Evolutionary conservation across 78 protist genomes (phyloP).

Genomic region (Mantamonas sphyraenae): DNA sequence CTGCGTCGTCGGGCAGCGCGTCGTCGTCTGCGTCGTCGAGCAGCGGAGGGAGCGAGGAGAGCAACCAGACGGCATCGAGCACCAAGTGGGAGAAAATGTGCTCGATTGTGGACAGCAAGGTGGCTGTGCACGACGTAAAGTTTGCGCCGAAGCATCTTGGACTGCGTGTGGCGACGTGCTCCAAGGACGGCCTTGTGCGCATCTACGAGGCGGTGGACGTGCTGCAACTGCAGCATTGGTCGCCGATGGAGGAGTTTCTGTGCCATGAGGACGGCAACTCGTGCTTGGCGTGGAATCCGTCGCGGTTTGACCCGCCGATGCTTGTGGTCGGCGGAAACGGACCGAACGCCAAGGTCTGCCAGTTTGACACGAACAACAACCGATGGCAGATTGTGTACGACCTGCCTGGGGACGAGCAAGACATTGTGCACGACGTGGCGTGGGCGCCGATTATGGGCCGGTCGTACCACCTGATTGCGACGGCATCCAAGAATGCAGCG

Average conservation of each 20-base stretch:
- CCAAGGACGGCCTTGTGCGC: slow-evolving; percentile 68
- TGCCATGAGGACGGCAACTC: slow-evolving; percentile 13
- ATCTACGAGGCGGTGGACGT: slow-evolving; percentile 85
- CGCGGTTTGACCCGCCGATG: slow-evolving; percentile 36
- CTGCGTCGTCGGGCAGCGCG: not conserved
- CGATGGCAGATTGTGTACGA: slow-evolving; percentile 21
- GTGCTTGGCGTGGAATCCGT: slow-evolving; percentile 77
- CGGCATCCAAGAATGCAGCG: slow-evolving; percentile 53
- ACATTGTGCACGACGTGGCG: slow-evolving; percentile 40
- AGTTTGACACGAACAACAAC: slow-evolving; percentile 24
- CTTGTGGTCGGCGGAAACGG: slow-evolving; percentile 66
- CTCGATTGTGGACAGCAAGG: slow-evolving; percentile 52
- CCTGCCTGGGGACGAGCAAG: slow-evolving; percentile 18
- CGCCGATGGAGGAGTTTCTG: slow-evolving; percentile 34
- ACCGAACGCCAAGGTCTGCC: slow-evolving; percentile 41
- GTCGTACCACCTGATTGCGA: slow-evolving; percentile 60
- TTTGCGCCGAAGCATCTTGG: slow-evolving; percentile 74
- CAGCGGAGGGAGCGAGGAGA: slow-evolving; percentile 4
- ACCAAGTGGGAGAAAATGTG: slow-evolving; percentile 19
- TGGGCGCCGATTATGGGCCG: slow-evolving; percentile 77
- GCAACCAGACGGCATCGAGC: slow-evolving; percentile 11
- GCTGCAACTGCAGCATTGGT: slow-evolving; percentile 68
- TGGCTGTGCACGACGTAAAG: slow-evolving; percentile 52
- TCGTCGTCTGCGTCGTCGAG: not conserved
- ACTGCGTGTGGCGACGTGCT: slow-evolving; percentile 57